Evolutionary conservation across 1,139 yeast species (phyloP), one percentile per base, ranked within the genome.

Genomic region (Debaryomyces subglobosus): DNA sequence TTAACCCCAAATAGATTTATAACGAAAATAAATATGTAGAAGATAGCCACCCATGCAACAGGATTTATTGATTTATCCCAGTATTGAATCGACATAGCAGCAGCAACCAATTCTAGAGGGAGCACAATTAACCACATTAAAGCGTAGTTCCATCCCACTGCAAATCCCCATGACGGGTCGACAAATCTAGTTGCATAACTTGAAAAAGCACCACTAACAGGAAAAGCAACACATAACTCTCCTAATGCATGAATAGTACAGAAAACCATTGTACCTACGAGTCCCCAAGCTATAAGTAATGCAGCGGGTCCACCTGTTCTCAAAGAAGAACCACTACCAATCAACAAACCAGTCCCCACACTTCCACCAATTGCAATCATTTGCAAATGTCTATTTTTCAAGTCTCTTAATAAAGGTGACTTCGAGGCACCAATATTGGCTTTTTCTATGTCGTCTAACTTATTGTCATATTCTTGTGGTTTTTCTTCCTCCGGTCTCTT

Each of bases 211-310:
- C 96, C 96, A 48, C 87, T 75, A 40, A 89, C 84, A 5, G 95
- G 92, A 67, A 85, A 88, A 12, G 84, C 77, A 36, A 87, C 89
- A 42, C 95, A 90, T 63, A 89, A 65, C 67, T 90, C 97, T 54
- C 96, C 95, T 48, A 90, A 81, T n/a, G 94, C 85, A 63, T 88
- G 92, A 59, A 89, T 85, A 41, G 89, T 86, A 59, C 83, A 79
- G 69, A 82, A 87, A 56, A 89, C 81, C 79, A 86, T 77, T 6
- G 86, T 74, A 40, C 91, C 88, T 53, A 87, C 78, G 42, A 85
- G 68, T 45, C 81, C 80, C 62, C 85, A 89, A 49, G 91, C 91
- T 49, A 85, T 79, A 39, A 89, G 65, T 39, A 89, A 69, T 47
- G 89, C 87, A 5, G 88, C 94, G 3, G 96, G 96, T 32, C 97